Conservation (phyloP, 345 rosid species). For the Arabis alpina region DNA sequence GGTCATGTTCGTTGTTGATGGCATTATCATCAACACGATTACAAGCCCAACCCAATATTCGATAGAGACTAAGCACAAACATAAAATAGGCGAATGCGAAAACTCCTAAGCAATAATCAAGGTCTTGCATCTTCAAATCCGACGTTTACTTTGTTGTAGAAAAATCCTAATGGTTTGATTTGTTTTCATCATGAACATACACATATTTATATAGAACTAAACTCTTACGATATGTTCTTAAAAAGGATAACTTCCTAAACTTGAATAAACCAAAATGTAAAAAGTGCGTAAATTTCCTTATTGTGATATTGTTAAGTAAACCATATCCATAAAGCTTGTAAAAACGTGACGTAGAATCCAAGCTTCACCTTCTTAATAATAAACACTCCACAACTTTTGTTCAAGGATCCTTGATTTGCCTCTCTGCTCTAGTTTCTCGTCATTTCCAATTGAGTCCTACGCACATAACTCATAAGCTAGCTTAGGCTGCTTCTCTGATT, state of each 20-base stretch:
- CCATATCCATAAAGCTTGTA: neutral
- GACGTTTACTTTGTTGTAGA: neutral
- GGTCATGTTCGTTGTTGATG: neutral
- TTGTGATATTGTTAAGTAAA: neutral
- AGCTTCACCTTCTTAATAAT: neutral
- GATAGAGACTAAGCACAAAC: neutral
- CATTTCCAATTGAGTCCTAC: neutral
- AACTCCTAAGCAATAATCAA: neutral
- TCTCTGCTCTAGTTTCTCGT: neutral
- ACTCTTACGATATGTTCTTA: too few relatives aligned
- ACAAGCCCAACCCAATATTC: neutral
- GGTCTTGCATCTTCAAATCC: conserved; percentile 5
- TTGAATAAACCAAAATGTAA: neutral
- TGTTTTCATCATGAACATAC: neutral
- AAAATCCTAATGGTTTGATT: neutral
- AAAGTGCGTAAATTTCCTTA: neutral
- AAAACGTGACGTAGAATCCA: neutral
- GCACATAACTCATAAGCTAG: too few relatives aligned
- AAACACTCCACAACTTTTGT: too few relatives aligned
- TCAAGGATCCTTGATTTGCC: too few relatives aligned
- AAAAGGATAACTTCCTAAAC: neutral
- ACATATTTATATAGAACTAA: neutral
- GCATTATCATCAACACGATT: neutral
- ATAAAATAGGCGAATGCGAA: neutral
- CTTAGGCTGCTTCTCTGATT: too few relatives aligned